phyloP scores from a whole-genome alignment of 805 yeast species.

The Yamadazyma sp. region DNA sequence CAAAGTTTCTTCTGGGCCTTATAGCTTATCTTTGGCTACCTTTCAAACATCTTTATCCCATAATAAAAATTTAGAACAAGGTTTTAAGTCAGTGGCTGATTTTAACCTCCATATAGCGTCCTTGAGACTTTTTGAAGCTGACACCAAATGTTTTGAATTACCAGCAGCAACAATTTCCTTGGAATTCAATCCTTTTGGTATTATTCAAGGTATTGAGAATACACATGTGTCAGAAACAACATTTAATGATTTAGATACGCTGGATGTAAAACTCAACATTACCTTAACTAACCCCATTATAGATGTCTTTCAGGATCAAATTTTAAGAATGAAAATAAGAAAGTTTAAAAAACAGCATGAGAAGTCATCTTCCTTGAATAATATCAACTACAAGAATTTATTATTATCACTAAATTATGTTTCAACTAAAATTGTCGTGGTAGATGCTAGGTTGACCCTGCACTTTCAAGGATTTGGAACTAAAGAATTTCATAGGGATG shows the following conservation, averaged over 20 bases:
- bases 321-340: constrained; percentile 16
- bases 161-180: constrained; percentile 30
- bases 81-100: constrained; percentile 7
- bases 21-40: constrained; percentile 18
- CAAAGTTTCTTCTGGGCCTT: constrained; percentile 16
- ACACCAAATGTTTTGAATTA: constrained; percentile 28
- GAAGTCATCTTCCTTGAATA: constrained; percentile 5
- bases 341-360: constrained; percentile 8
- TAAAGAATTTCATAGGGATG: constrained; percentile 20
- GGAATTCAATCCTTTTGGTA: constrained; percentile 21
- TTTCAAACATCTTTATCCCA: constrained; percentile 16
- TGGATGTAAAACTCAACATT: constrained; percentile 13
- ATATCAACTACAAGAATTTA: constrained; percentile 15
- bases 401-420: constrained; percentile 8
- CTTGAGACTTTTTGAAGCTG: constrained; percentile 25
- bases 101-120: constrained; percentile 25
- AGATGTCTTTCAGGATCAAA: constrained; percentile 37
- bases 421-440: constrained; percentile 23
- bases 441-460: constrained; percentile 26
- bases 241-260: not conserved
- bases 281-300: constrained; percentile 34
- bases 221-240: constrained; percentile 6
- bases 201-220: constrained; percentile 18
- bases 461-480: constrained; percentile 29
- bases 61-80: constrained; percentile 11